A percentile compares a stretch with the other conserved stretches of the same genome.
phyloP scores from a whole-genome alignment of 2,329 filamentous ascomycete genomes.

The Penicillium italicum region DNA sequence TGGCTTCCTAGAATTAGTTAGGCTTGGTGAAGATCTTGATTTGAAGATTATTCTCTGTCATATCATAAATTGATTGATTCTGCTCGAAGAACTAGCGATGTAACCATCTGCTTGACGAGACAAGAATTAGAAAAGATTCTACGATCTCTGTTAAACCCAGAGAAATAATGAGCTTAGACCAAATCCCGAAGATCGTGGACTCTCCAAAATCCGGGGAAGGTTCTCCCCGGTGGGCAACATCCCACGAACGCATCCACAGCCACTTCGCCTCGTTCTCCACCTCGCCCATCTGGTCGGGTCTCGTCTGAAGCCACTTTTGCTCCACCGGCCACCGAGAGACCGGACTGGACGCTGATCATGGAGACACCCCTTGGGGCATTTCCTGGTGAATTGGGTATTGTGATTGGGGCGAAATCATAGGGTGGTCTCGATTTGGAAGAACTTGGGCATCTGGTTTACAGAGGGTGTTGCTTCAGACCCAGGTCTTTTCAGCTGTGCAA shows the following conservation, averaged over 20 bases:
- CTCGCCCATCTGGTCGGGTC: background rate
- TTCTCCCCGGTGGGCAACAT: background rate
- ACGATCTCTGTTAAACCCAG: background rate
- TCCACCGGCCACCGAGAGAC: background rate
- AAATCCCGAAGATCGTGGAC: background rate
- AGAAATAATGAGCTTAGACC: background rate
- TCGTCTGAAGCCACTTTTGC: background rate
- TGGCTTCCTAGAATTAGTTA: background rate
- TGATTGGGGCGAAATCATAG: background rate
- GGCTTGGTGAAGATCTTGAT: background rate
- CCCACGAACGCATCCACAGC: background rate
- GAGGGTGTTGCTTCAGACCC: too few relatives aligned
- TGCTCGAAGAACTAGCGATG: background rate
- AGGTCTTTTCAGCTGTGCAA: background rate
- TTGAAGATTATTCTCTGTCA: background rate
- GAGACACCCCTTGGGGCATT: background rate
- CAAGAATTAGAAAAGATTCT: too few relatives aligned
- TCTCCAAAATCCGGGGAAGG: background rate
- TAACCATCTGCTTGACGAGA: too few relatives aligned
- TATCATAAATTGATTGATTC: background rate
- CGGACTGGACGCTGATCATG: background rate
- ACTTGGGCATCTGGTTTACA: background rate
- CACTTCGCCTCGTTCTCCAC: background rate
- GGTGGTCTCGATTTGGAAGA: background rate
- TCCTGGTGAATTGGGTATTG: background rate